Base-by-base conservation (phyloP, 2,329 filamentous ascomycete genomes). In the Pleomassaria siparia region DNA sequence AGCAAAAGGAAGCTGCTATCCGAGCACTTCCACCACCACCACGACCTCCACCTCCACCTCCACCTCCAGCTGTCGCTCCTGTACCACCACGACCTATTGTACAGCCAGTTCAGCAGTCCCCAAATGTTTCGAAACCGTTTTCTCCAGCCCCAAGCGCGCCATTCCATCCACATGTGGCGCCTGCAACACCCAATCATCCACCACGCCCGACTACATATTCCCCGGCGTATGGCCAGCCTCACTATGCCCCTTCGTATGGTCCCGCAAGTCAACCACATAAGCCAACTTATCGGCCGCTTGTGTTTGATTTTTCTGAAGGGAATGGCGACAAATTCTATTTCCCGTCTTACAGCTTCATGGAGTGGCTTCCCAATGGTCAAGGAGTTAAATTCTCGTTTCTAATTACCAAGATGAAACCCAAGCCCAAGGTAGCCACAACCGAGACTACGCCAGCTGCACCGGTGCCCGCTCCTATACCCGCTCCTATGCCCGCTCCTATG, bases 261-360 rank as follows among this genome's bases (percentile, higher is more conserved):
- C 72, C 44, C 60, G 66, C 46, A 69, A 56, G 59, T 66, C 74
- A 70, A 67, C 72, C 55, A 60, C 71, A 64, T 67, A 70, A 49
- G 71, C 66, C 65, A 67, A 73, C 58, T 68, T 78, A 54, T 67
- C 72, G 53, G 64, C 71, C 53, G 1, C 51, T 73, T 18, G 60
- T 69, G 13, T 70, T 73, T 44, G 66, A 70, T 21, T 73, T 73
- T 44, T 59, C 61, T 2, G 66, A 71, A 43, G 68, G 67, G n/a
- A 69, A 67, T 33, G 87, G 87, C 37, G 88, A 92, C 66, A 81
- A 88, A 21, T 91, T 88, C 64, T 73, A 89, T 40, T 91, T 94
- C 54, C 89, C 89, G 2, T 88, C 85, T 56, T 86, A 88, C 63
- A 88, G 85, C 67, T 86, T 92, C 26, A 68, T 92, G 41, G 88